A percentile compares a stretch with the other conserved stretches of the same genome.
Evolutionary conservation across 2,329 filamentous ascomycete species (phyloP).

Genomic region (Claviceps pusilla): DNA sequence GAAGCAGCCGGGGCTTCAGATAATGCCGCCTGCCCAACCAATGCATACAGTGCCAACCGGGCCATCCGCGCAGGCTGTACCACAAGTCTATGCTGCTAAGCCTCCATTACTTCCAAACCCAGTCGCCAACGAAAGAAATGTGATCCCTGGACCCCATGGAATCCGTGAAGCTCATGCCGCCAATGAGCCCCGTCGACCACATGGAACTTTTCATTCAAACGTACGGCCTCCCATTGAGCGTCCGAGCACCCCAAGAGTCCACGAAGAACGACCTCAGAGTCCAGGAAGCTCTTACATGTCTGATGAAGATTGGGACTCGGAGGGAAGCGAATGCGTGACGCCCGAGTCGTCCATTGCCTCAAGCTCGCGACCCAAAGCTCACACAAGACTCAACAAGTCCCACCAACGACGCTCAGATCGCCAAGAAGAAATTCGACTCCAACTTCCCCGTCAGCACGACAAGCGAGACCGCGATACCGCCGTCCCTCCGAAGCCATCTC

Average conservation of each 20-base stretch:
- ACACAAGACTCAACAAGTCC: conserved; percentile 5
- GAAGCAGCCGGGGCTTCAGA: neutral
- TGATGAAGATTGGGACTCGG: conserved; percentile 1
- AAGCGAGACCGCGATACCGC: neutral
- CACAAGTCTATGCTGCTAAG: neutral
- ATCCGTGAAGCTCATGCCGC: neutral
- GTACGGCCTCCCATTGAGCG: neutral
- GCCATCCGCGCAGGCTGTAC: neutral
- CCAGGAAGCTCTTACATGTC: conserved; percentile 9
- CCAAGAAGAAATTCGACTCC: conserved; percentile 7
- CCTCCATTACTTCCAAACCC: neutral
- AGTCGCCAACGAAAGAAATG: neutral
- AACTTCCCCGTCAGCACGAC: neutral
- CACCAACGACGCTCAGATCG: conserved; percentile 5
- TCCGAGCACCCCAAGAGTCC: neutral
- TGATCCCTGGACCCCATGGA: too few species aligned
- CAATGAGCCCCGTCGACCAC: neutral
- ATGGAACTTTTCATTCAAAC: neutral
- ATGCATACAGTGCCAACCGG: neutral
- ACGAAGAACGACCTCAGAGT: conserved; percentile 2
- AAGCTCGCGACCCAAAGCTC: conserved; percentile 5
- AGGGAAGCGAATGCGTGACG: conserved; percentile 8
- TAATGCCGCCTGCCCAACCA: neutral
- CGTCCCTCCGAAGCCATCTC: neutral
- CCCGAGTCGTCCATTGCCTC: conserved; percentile 9